Evolutionary conservation across 2,329 filamentous ascomycete species (phyloP).

Genomic region (Pseudogymnoascus sp.): DNA sequence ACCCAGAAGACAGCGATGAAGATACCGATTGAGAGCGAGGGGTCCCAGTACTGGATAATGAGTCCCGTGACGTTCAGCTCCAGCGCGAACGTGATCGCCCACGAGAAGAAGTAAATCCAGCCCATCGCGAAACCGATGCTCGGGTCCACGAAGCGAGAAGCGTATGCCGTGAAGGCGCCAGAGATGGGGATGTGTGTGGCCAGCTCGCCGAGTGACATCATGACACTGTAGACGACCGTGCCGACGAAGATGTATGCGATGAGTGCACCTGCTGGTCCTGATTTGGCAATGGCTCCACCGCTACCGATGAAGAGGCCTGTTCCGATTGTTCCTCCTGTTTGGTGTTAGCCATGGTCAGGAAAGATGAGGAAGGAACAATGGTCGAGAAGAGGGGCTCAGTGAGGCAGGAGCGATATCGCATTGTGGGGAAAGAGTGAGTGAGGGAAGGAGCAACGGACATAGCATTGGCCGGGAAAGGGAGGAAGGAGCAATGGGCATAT

Average conservation of each 20-base stretch:
- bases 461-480: not conserved
- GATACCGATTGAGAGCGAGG: conserved; percentile 55
- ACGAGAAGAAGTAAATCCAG: conserved; percentile 79
- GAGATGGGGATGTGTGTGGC: conserved; percentile 69
- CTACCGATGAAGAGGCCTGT: conserved; percentile 66
- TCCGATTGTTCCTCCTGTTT: conserved; percentile 54
- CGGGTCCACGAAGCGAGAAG: conserved; percentile 64
- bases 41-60: conserved; percentile 69
- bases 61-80: conserved; percentile 66
- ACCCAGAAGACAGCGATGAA: conserved; percentile 69
- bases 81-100: conserved; percentile 64
- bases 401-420: not conserved
- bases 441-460: not conserved
- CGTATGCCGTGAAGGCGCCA: conserved; percentile 70
- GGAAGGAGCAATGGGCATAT: not conserved
- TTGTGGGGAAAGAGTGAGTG: not conserved
- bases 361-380: not conserved
- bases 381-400: not conserved
- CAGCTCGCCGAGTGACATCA: conserved; percentile 64
- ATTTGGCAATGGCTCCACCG: conserved; percentile 51
- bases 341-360: conserved; percentile 9
- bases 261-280: conserved; percentile 58
- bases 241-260: conserved; percentile 65
- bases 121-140: conserved; percentile 70
- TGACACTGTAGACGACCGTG: conserved; percentile 65